Evolutionary conservation across 345 rosid species (phyloP), one percentile per base, ranked within the genome.

Genomic region (Linum lewisii): DNA sequence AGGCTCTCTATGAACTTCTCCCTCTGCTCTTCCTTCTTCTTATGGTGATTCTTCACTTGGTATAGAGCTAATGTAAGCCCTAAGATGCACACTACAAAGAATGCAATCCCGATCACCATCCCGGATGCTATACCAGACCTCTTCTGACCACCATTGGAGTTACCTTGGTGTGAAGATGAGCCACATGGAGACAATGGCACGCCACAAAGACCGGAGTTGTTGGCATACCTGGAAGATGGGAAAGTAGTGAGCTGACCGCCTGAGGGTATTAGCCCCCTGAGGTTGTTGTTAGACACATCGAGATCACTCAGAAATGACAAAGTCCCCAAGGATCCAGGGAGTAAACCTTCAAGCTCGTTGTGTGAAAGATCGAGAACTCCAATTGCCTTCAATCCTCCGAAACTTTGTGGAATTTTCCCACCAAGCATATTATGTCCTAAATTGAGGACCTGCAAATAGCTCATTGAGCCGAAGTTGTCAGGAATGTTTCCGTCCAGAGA

Each of bases 231-330:
- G 24, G 96, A 55, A 29, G 82, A 59, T 1, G 86, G 98, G 75
- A 92, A 92, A 19, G 98, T 92, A 37, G 88, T 92, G 16, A 92
- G 90, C 78, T 92, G 98, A 66, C 89, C 96, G 49, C 98, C 98
- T 13, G 83, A 79, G 63, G 98, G 98, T 69, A 92, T 86, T 38
- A 69, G 72, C 58, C 98, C 98, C 0, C 84, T 81, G 53, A 92
- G 83, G 68, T 88, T 79, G 72, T 92, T 92, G 77, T 92, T 88
- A 22, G 98, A 92, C 37, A 92, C 93, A 70, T 92, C 98, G 8
- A 92, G 87, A 70, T 92, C 98, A 52, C 89, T 88, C 34, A 92
- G 92, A 74, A 92, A 92, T 51, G 91, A 75, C 21, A 92, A 90
- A 38, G 75, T 54, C 21, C 95, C 95, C 7, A 92, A 65, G 18